Percentiles rank a stretch among this genome's conserved stretches.
These are phyloP conservation scores for Vitis cinerea DNA, from an alignment of 164 flowering plant species.

Conservation along the genomic window DNA sequence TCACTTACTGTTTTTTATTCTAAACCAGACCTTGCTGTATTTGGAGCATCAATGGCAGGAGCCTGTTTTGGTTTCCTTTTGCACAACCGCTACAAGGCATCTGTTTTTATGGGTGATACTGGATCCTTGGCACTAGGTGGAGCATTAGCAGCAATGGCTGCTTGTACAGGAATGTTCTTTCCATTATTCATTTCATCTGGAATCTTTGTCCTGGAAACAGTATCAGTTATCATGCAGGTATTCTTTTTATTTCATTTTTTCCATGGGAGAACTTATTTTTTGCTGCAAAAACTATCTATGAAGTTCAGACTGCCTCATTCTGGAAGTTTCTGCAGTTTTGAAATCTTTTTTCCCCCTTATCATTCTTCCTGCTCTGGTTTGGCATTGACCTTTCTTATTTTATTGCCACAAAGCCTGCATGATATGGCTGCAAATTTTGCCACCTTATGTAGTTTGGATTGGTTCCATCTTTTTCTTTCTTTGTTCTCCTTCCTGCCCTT, in stretches of 20 bases:
- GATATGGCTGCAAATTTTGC: background rate
- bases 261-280: too few species aligned
- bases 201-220: constrained; percentile 62
- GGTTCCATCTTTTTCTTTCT: background rate
- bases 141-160: constrained; percentile 92
- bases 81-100: constrained; percentile 88
- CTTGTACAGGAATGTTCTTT: constrained; percentile 94
- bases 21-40: constrained; percentile 67
- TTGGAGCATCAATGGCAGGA: constrained; percentile 97
- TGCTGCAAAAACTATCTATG: background rate
- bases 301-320: background rate
- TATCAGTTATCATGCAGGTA: constrained; percentile 79
- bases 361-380: background rate
- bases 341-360: background rate
- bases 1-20: background rate
- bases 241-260: background rate
- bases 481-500: background rate
- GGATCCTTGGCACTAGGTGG: constrained; percentile 93
- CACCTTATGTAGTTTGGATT: background rate
- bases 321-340: background rate
- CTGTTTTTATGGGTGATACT: constrained; percentile 88
- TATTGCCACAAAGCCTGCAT: background rate
- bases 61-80: constrained; percentile 90
- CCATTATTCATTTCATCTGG: constrained; percentile 85
- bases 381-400: background rate